Conservation (phyloP, 768 basidiomycete genomes). For the Auricularia sp. region DNA sequence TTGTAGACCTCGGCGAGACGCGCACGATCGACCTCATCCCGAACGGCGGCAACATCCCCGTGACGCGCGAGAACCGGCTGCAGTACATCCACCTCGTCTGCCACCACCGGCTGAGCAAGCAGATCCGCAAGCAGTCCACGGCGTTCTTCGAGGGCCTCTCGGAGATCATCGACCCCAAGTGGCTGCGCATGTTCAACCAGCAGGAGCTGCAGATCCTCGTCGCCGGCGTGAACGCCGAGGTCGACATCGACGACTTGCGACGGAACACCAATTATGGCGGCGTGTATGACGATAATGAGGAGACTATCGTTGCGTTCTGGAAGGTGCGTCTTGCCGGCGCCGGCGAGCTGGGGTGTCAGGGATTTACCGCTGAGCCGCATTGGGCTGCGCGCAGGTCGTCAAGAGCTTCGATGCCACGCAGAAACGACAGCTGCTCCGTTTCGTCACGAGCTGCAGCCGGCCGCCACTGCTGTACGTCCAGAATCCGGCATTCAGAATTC, state of each 20-base stretch:
- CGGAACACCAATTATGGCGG: conserved; percentile 77
- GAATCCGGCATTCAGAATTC: neutral
- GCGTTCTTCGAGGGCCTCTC: conserved; percentile 89
- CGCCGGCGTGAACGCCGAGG: conserved; percentile 77
- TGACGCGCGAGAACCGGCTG: conserved; percentile 82
- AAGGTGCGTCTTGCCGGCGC: conserved; percentile 26
- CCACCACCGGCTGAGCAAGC: conserved; percentile 78
- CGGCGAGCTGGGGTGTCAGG: neutral
- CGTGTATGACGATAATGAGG: conserved; percentile 56
- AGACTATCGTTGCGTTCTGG: conserved; percentile 78
- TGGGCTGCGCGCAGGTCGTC: conserved; percentile 44
- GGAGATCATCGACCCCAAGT: conserved; percentile 86
- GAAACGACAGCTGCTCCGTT: conserved; percentile 66
- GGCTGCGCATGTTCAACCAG: conserved; percentile 95
- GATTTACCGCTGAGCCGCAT: conserved; percentile 4
- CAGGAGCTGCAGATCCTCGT: conserved; percentile 88
- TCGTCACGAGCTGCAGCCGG: conserved; percentile 87
- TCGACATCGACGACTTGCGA: conserved; percentile 76
- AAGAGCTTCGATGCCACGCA: conserved; percentile 73
- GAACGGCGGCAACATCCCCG: conserved; percentile 70
- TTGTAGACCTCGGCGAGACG: conserved; percentile 70
- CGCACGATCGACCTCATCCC: conserved; percentile 70
- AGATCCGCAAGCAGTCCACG: conserved; percentile 75
- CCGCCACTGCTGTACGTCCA: conserved; percentile 70
- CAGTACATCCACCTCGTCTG: conserved; percentile 86